phyloP scores from a whole-genome alignment of 2,329 filamentous ascomycete species.

The Lecanosticta acicola region DNA sequence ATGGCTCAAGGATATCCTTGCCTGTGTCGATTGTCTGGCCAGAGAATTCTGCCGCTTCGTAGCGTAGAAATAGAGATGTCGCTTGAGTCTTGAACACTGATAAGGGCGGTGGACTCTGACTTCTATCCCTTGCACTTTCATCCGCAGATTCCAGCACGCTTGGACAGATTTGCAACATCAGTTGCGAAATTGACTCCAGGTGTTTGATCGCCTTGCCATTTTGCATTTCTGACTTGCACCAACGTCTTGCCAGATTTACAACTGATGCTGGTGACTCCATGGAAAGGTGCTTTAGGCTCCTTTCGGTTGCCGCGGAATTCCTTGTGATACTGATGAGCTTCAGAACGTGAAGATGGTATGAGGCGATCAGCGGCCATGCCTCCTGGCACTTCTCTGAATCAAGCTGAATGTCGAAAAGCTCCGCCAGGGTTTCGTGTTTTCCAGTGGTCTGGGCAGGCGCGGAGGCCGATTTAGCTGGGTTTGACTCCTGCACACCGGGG shows the following conservation, averaged over 20 bases:
- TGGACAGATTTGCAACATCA: slow-evolving; percentile 60
- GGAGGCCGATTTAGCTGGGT: neutral
- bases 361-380: slow-evolving; percentile 52
- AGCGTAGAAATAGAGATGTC: slow-evolving; percentile 55
- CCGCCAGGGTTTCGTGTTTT: slow-evolving; percentile 47
- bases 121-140: slow-evolving; percentile 47
- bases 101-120: slow-evolving; percentile 52
- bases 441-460: neutral
- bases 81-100: slow-evolving; percentile 58
- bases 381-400: slow-evolving; percentile 35
- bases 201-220: slow-evolving; percentile 57
- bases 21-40: slow-evolving; percentile 55
- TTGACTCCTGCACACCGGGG: slow-evolving; percentile 10
- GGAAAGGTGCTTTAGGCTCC: slow-evolving; percentile 52
- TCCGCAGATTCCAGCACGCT: slow-evolving; percentile 63
- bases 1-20: slow-evolving; percentile 61
- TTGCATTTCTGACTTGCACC: slow-evolving; percentile 44
- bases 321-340: slow-evolving; percentile 57
- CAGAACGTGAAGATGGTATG: slow-evolving; percentile 60
- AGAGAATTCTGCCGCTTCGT: slow-evolving; percentile 61
- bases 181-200: slow-evolving; percentile 60
- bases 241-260: slow-evolving; percentile 49
- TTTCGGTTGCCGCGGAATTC: slow-evolving; percentile 56
- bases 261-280: slow-evolving; percentile 53
- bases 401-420: slow-evolving; percentile 57